Evolutionary conservation across 2,329 filamentous ascomycete genomes (phyloP).

Genomic region (Nothophaeocryptopus gaeumannii): DNA sequence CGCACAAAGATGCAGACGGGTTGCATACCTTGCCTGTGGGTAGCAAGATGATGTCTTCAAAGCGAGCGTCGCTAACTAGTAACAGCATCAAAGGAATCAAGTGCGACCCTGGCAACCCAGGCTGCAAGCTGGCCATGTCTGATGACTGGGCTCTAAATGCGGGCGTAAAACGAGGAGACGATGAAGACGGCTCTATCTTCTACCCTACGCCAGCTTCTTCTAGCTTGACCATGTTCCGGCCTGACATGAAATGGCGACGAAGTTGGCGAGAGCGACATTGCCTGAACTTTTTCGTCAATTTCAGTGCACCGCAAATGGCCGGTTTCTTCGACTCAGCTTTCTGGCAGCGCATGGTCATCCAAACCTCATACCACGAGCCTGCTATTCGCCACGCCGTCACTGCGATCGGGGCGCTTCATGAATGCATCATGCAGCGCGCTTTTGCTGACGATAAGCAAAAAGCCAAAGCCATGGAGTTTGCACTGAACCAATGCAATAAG

Average conservation of each 20-base stretch:
- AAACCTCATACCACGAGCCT: conserved; percentile 34
- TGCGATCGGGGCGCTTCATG: conserved; percentile 34
- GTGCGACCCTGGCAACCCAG: conserved; percentile 30
- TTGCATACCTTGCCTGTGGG: conserved; percentile 35
- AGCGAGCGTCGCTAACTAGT: conserved; percentile 7
- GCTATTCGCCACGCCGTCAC: conserved; percentile 35
- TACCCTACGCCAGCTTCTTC: conserved; percentile 12
- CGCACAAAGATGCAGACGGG: conserved; percentile 32
- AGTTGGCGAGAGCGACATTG: conserved; percentile 34
- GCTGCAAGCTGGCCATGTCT: conserved; percentile 28
- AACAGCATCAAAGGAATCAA: conserved; percentile 29
- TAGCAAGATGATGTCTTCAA: conserved; percentile 3
- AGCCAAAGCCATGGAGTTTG: conserved; percentile 33
- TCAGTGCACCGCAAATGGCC: conserved; percentile 40
- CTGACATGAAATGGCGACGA: conserved; percentile 32
- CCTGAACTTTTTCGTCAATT: conserved; percentile 35
- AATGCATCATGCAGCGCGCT: conserved; percentile 34
- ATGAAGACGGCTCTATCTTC: conserved; percentile 15
- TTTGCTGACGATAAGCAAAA: conserved; percentile 32
- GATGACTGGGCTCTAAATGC: conserved; percentile 32
- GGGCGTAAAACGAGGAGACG: conserved; percentile 14
- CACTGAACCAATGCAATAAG: conserved; percentile 33
- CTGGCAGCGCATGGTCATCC: conserved; percentile 35
- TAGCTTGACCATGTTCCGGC: conserved; percentile 23
- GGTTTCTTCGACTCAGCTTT: conserved; percentile 35